Percentiles rank a stretch among this genome's conserved stretches.
Evolutionary conservation across 2,329 filamentous ascomycete genomes (phyloP).

Genomic region (Microcyclosporella mali): DNA sequence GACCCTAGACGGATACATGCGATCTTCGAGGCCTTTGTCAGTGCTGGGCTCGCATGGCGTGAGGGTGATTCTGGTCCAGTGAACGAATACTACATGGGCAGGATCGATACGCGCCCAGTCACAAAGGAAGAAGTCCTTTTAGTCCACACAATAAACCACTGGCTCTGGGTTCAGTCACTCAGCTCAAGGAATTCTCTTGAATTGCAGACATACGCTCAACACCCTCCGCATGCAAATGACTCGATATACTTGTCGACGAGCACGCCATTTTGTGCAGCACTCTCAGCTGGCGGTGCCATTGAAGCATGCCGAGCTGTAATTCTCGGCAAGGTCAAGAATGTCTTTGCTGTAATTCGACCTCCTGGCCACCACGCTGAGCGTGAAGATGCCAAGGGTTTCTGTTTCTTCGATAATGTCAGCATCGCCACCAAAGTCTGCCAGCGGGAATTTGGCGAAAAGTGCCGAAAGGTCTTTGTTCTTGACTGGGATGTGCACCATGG

Average conservation of each 20-base stretch:
- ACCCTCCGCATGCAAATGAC: slow-evolving; percentile 51
- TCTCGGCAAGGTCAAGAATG: slow-evolving; percentile 77
- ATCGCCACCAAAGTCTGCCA: slow-evolving; percentile 88
- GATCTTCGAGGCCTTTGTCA: slow-evolving; percentile 84
- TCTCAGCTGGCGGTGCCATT: slow-evolving; percentile 88
- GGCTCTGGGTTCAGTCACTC: slow-evolving; percentile 64
- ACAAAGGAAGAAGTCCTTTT: slow-evolving; percentile 72
- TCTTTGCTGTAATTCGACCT: slow-evolving; percentile 88
- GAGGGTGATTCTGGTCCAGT: slow-evolving; percentile 38
- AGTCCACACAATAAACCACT: slow-evolving; percentile 73
- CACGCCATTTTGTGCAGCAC: slow-evolving; percentile 59
- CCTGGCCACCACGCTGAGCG: slow-evolving; percentile 93
- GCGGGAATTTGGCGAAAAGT: slow-evolving; percentile 66
- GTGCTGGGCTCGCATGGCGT: slow-evolving; percentile 58
- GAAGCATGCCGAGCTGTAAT: slow-evolving; percentile 93
- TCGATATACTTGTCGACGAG: slow-evolving; percentile 40
- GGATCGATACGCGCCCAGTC: slow-evolving; percentile 73
- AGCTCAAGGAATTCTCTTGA: slow-evolving; percentile 33
- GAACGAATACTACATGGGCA: slow-evolving; percentile 51
- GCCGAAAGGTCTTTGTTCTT: slow-evolving; percentile 83
- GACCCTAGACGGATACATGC: slow-evolving; percentile 87
- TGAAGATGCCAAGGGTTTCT: slow-evolving; percentile 84
- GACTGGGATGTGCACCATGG: slow-evolving; percentile 81
- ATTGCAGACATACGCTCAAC: slow-evolving; percentile 46
- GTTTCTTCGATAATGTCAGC: slow-evolving; percentile 95